Evolutionary conservation across 1,284 basidiomycete genomes (phyloP), one percentile per base, ranked within the genome.

Genomic region (Tremellales sp.): DNA sequence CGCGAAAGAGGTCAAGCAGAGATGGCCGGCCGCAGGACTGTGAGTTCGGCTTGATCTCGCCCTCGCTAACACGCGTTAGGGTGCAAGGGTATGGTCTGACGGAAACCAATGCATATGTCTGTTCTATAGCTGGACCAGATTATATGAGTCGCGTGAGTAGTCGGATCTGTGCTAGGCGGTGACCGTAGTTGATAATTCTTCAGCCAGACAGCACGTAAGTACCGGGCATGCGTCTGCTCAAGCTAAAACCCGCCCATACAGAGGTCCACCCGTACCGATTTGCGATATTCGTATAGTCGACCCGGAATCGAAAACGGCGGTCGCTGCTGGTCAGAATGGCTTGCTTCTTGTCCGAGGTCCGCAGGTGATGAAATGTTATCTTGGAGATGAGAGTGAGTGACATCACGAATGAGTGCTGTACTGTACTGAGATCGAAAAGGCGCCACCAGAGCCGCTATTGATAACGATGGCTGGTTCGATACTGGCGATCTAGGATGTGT

Each of bases 81-180:
- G 57, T 66, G 2, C 66, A 70, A 42, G 69, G 65, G 1, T 71
- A 68, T 33, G 69, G 69, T 4, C 50, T 71, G 59, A 67, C 66
- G 0, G 69, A 71, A 57, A 68, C 67, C 3, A 66, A 65, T 18
- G 67, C 63, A 0, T 60, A 62, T 43, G 60, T 63, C 14, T 63
- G 60, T 36, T 60, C 60, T 1, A 41, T 67, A 14, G 57, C 58
- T 10, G 68, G 68, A 3, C 33, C 33, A n/a, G 68, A 71, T 46
- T 71, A 68, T 41, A 16, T 64, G 4, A 49, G 51, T 8, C 40
- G 55, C 19, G 65, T 65, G 47, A 57, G 63, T 53, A 10, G 16
- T 31, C 29, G 29, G 29, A 31, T 10, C 18, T 21, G 22, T 33
- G 24, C 18, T 37, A 4, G n/a, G 12, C 22, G 6, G 16, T 22